These are phyloP conservation scores for Passiflora organensis DNA, from an alignment of 345 rosid genomes.

Conservation along the genomic window DNA sequence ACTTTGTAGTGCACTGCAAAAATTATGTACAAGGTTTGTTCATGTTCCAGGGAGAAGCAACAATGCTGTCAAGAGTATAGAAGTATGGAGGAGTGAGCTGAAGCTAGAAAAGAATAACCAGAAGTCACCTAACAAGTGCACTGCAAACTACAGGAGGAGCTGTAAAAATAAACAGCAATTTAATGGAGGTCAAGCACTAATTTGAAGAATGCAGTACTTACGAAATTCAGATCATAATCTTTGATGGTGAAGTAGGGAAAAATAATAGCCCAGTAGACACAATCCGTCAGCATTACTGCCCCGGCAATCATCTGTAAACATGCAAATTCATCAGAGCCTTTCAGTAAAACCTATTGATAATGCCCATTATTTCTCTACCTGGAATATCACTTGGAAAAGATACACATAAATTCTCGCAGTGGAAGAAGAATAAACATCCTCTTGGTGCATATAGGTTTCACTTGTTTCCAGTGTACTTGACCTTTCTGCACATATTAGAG, in stretches of 20 bases:
- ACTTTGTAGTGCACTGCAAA: background rate
- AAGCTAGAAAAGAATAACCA: background rate
- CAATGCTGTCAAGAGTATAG: background rate
- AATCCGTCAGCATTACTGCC: conserved; percentile 61
- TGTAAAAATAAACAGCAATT: background rate
- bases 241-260: conserved; percentile 54
- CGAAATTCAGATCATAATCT: conserved; percentile 45
- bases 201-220: conserved; percentile 29
- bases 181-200: background rate
- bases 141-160: no score
- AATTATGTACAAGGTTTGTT: background rate
- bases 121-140: background rate
- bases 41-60: background rate
- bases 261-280: conserved; percentile 57
- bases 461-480: conserved; percentile 14
- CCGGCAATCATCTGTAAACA: conserved; percentile 49
- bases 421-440: conserved; percentile 14
- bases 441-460: conserved; percentile 9
- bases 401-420: conserved; percentile 24
- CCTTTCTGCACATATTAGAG: conserved; percentile 29
- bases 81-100: background rate
- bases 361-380: conserved; percentile 32
- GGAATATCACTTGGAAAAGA: conserved; percentile 58
- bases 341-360: background rate
- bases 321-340: background rate